phyloP scores from a whole-genome alignment of 441 rosid species.

The Adansonia rubrostipa region DNA sequence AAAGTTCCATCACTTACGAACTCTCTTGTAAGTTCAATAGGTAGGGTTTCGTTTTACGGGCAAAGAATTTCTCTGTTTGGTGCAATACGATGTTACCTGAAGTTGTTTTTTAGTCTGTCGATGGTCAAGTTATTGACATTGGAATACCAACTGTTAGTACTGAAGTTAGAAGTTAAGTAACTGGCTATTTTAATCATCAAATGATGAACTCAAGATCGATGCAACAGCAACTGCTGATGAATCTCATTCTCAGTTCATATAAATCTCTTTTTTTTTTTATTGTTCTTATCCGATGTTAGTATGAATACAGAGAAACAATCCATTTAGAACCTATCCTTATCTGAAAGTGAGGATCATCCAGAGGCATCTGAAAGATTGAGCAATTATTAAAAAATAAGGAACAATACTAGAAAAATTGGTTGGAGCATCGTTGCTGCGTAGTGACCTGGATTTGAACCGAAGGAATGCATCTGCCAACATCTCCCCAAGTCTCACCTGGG shows the following conservation, averaged over 20 bases:
- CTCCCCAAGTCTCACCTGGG: conserved; percentile 70
- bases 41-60: not conserved
- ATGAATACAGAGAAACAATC: not conserved
- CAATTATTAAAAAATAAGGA: not conserved
- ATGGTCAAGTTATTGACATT: not conserved
- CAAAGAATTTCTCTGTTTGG: not conserved
- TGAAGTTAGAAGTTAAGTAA: not conserved
- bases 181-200: not conserved
- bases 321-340: not conserved
- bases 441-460: conserved; percentile 25
- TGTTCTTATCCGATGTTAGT: not conserved
- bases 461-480: conserved; percentile 58
- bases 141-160: not conserved
- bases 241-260: not conserved
- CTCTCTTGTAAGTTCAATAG: not conserved
- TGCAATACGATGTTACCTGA: not conserved
- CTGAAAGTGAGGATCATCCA: conserved; percentile 8
- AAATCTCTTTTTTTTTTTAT: not conserved
- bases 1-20: not conserved
- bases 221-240: not conserved
- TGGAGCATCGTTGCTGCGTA: conserved; percentile 22
- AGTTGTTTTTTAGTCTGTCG: not conserved
- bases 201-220: conserved; percentile 3
- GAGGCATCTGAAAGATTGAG: conserved; percentile 7
- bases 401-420: not conserved